Evolutionary conservation across 1,284 basidiomycete genomes (phyloP), one percentile per base, ranked within the genome.

Genomic region (Cryptococcus depauperatus): DNA sequence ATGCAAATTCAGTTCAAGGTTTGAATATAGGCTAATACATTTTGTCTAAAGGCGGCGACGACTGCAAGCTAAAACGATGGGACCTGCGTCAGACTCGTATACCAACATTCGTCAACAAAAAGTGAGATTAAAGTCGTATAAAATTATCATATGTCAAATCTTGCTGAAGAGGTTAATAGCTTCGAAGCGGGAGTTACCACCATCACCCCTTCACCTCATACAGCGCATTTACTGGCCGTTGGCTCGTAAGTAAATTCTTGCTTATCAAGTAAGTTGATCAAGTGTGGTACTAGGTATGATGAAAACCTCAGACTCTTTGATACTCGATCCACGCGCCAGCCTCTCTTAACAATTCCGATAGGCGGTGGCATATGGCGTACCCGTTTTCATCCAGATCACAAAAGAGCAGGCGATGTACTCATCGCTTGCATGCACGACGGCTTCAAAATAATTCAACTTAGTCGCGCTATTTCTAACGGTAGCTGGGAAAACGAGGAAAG

Each of bases 381-480:
- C 40, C 93, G 95, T 66, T 98, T 92, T 89, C 90, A 97, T 66
- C 89, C 91, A 1, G 76, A 75, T 1, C 52, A 75, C 1, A 51
- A 60, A 3, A 77, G 83, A 30, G 75, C 74, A 49, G 61, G 76
- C 21, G 84, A 91, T 57, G 74, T 98, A 1, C 76, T 97, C 23
- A 80, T 91, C 9, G 95, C 90, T 0, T 88, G 86, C 63, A 99
- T 98, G 95, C 92, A 96, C 62, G 90, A 88, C 52, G 93, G 95
- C 1, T 93, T 90, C 77, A 93, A 92, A 58, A 75, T 92, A 6
- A 69, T 91, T 27, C 73, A 69, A 1, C 78, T 84, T 50, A 68
- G 66, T 44, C 48, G 72, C 23, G 53, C 5, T 16, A 40, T 35
- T 5, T 32, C 48, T 5, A 18, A 30, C 16, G 13, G 9, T 13